Percentiles rank a stretch among this genome's conserved stretches.
phyloP scores from a whole-genome alignment of 2,329 filamentous ascomycete species.

The Pestalotiopsis sp. region DNA sequence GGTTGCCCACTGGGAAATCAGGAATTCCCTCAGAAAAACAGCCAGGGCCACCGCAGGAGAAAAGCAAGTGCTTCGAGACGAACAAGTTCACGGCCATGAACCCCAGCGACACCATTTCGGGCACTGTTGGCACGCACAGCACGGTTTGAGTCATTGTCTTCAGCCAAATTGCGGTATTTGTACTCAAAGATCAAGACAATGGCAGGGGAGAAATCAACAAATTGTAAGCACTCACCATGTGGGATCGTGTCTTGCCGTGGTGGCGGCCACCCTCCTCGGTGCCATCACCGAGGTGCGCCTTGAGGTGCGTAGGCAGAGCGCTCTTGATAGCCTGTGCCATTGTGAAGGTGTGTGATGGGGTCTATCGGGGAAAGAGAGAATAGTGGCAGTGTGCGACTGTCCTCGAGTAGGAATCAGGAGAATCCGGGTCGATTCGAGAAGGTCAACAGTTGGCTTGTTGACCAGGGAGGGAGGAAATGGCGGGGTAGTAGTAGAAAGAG shows the following conservation, averaged over 20 bases:
- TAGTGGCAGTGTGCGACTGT: neutral
- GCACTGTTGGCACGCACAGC: neutral
- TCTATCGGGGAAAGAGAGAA: neutral
- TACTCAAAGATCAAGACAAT: too few relatives aligned
- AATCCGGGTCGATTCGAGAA: constrained; percentile 8
- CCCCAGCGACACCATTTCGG: neutral
- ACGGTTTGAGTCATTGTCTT: neutral
- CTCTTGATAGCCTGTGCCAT: constrained; percentile 76
- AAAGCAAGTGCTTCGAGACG: neutral
- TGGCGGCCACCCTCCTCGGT: constrained; percentile 64
- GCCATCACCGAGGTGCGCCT: constrained; percentile 49
- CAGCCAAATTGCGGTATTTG: neutral
- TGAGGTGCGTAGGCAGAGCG: constrained; percentile 84
- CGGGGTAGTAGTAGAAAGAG: constrained; percentile 4
- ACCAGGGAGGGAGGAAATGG: neutral
- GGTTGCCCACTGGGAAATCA: neutral
- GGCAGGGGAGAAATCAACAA: neutral
- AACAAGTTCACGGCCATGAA: neutral
- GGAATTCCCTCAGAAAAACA: neutral
- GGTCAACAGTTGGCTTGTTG: constrained; percentile 1
- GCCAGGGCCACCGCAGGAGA: neutral
- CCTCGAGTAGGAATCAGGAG: neutral
- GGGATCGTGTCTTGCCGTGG: constrained; percentile 83
- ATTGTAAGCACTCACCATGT: constrained; percentile 69
- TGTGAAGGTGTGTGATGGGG: constrained; percentile 26